These are phyloP conservation scores for Hypomyces rosellus DNA, from an alignment of 2,329 filamentous ascomycete genomes.

Conservation along the genomic window DNA sequence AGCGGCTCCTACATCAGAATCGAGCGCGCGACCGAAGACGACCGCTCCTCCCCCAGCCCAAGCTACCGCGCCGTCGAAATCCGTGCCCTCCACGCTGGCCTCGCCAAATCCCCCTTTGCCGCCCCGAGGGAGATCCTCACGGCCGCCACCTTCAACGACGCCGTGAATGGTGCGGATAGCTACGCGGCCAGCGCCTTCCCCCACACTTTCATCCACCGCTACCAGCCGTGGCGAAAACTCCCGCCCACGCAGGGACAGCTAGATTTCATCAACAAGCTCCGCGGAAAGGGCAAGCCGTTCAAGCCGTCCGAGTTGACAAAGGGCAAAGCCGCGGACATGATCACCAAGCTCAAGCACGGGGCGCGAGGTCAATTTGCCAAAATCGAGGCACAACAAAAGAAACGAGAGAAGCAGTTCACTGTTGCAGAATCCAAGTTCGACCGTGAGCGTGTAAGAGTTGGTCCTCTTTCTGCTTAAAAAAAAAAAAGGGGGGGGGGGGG, in stretches of 20 bases:
- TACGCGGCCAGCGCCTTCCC: slow-evolving; percentile 65
- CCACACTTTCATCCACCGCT: slow-evolving; percentile 57
- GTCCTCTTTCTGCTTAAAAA: slow-evolving; percentile 36
- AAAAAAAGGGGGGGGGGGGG: too few relatives aligned
- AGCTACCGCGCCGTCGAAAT: slow-evolving; percentile 42
- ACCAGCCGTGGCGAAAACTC: slow-evolving; percentile 62
- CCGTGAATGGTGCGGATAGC: slow-evolving; percentile 79
- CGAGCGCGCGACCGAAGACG: slow-evolving; percentile 30
- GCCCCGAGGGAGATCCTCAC: slow-evolving; percentile 62
- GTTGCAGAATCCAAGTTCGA: slow-evolving; percentile 34
- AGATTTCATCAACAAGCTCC: slow-evolving; percentile 61
- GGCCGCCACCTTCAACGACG: slow-evolving; percentile 61
- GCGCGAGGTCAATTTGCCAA: slow-evolving; percentile 57
- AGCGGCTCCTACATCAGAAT: slow-evolving; percentile 56
- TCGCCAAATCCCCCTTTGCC: slow-evolving; percentile 55
- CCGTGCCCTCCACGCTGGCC: slow-evolving; percentile 37
- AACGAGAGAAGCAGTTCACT: slow-evolving; percentile 32
- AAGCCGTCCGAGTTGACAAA: slow-evolving; percentile 58
- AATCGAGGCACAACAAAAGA: slow-evolving; percentile 47
- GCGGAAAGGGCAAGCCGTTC: slow-evolving; percentile 47
- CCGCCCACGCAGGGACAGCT: slow-evolving; percentile 62
- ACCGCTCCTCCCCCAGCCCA: slow-evolving; percentile 18
- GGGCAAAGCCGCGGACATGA: slow-evolving; percentile 81
- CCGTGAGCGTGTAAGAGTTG: slow-evolving; percentile 50
- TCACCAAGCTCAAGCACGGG: slow-evolving; percentile 84